Evolutionary conservation across 2,329 filamentous ascomycete species (phyloP).

Genomic region (Leptodontidium sp.): DNA sequence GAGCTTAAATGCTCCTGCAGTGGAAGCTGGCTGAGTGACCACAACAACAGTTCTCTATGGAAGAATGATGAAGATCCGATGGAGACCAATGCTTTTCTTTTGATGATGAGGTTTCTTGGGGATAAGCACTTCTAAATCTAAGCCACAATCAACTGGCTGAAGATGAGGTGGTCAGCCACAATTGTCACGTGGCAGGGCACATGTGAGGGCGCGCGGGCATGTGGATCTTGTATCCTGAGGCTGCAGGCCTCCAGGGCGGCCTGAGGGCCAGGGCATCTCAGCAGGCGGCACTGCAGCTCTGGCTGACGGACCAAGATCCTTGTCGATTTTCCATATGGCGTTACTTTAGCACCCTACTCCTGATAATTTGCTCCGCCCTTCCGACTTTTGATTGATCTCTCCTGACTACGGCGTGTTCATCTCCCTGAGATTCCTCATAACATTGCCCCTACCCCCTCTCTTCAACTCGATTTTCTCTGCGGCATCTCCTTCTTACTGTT

Average conservation of each 20-base stretch:
- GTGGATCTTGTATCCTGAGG: not conserved
- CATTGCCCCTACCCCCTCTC: not conserved
- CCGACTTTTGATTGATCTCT: conserved; percentile 23
- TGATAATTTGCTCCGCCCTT: conserved; percentile 15
- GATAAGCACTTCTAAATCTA: conserved; percentile 10
- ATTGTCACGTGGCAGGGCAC: no score
- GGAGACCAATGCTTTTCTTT: not conserved
- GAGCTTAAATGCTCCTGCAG: not conserved
- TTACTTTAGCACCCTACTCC: conserved; percentile 4
- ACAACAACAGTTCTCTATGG: not conserved
- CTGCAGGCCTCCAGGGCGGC: not conserved
- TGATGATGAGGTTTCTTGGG: not conserved
- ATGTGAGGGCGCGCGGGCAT: no score
- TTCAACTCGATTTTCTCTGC: not conserved
- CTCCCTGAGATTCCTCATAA: conserved; percentile 2
- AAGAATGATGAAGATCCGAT: no score
- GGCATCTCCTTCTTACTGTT: not conserved
- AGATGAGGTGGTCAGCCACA: not conserved
- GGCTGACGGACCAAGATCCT: conserved; percentile 11
- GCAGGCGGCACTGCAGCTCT: no score
- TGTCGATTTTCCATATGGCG: conserved; percentile 16
- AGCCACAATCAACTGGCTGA: conserved; percentile 30
- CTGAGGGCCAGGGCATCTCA: not conserved
- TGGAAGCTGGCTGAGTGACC: not conserved
- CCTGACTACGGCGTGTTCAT: conserved; percentile 25